These are phyloP conservation scores for Xylaria grammica DNA, from an alignment of 495 filamentous ascomycete species.

Conservation along the genomic window DNA sequence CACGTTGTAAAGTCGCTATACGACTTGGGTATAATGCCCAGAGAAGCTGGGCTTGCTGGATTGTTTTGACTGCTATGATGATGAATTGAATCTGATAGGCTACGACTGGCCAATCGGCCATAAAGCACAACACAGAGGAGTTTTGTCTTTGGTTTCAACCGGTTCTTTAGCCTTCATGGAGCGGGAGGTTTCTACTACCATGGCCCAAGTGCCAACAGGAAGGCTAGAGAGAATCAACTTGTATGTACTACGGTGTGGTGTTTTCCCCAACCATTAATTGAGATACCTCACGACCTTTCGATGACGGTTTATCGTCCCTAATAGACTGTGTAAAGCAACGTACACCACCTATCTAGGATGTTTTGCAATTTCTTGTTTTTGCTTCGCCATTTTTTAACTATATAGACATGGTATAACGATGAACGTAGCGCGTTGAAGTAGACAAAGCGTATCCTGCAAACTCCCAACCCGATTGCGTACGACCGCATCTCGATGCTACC, in stretches of 20 bases:
- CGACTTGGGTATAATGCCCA: conserved; percentile 23
- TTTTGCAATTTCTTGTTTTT: background rate
- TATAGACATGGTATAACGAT: no score
- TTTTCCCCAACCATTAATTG: conserved; percentile 44
- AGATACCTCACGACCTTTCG: conserved; percentile 32
- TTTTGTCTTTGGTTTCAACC: conserved; percentile 38
- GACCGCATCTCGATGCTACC: no score
- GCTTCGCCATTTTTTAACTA: no score
- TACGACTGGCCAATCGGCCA: conserved; percentile 31
- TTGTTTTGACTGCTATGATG: conserved; percentile 26
- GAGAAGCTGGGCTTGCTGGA: conserved; percentile 20
- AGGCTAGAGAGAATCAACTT: conserved; percentile 32
- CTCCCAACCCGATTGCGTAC: no score
- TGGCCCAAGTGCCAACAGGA: conserved; percentile 14
- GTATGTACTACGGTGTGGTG: conserved; percentile 47
- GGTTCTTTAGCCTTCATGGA: conserved; percentile 30
- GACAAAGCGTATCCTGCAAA: no score
- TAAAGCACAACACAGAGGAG: conserved; percentile 30
- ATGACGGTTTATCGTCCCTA: background rate
- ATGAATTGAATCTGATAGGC: conserved; percentile 40
- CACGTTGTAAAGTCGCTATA: conserved; percentile 10
- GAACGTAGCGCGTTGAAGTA: no score
- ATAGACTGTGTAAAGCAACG: background rate
- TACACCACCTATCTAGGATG: background rate
- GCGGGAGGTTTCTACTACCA: conserved; percentile 16